Percentiles rank a stretch among this genome's conserved stretches.
These are phyloP conservation scores for Drechmeria coniospora DNA, from an alignment of 2,329 filamentous ascomycete genomes.

Conservation along the genomic window DNA sequence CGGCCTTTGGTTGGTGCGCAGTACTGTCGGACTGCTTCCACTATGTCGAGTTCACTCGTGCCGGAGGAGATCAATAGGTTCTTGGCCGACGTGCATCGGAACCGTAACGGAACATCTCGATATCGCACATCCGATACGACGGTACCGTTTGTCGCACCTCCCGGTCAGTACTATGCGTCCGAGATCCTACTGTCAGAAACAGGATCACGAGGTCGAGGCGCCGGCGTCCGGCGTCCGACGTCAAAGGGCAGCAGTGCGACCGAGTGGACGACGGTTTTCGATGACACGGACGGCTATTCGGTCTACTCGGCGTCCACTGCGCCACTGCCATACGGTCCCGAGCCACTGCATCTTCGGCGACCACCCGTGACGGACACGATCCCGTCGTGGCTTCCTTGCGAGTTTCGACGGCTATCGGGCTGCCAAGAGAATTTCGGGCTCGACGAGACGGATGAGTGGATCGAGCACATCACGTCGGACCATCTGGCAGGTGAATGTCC, in stretches of 20 bases:
- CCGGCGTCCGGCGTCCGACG: no score
- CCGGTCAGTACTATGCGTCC: slow-evolving; percentile 2
- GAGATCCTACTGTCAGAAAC: slow-evolving; percentile 1
- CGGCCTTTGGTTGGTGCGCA: no score
- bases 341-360: slow-evolving; percentile 5
- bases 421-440: slow-evolving; percentile 24
- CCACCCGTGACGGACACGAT: slow-evolving; percentile 2
- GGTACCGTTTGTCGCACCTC: background rate
- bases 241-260: slow-evolving; percentile 5
- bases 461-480: slow-evolving; percentile 23
- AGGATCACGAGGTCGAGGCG: no score
- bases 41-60: no score
- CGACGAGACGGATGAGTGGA: slow-evolving; percentile 26
- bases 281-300: slow-evolving; percentile 4
- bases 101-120: no score
- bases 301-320: slow-evolving; percentile 9
- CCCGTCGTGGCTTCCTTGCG: slow-evolving; percentile 23
- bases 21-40: no score
- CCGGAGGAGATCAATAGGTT: no score
- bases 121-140: no score
- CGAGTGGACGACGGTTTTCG: slow-evolving; percentile 4
- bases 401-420: slow-evolving; percentile 20
- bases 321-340: slow-evolving; percentile 8
- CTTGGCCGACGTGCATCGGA: no score
- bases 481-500: slow-evolving; percentile 24